Conservation (phyloP, 2,329 filamentous ascomycete species). For the Xylariales sp. region DNA sequence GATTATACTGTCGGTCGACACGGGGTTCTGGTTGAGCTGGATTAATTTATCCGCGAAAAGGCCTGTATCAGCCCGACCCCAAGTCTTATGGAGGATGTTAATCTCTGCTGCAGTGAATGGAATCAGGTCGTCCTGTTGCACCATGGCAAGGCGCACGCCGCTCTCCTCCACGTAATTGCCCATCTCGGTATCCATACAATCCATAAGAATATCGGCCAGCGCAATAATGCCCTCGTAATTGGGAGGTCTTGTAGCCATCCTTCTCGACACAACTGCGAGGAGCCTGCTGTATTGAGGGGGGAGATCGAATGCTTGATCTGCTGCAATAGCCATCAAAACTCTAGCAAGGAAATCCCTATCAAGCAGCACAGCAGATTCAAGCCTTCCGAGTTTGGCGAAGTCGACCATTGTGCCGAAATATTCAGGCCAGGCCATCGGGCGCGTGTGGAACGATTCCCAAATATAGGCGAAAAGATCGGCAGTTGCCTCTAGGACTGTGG, state of each 20-base stretch:
- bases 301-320: slow-evolving; percentile 66
- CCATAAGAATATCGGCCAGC: slow-evolving; percentile 60
- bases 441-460: slow-evolving; percentile 71
- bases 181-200: slow-evolving; percentile 55
- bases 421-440: slow-evolving; percentile 78
- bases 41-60: slow-evolving; percentile 76
- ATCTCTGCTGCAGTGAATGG: slow-evolving; percentile 61
- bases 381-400: slow-evolving; percentile 71
- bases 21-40: slow-evolving; percentile 67
- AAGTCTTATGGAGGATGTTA: slow-evolving; percentile 58
- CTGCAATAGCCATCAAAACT: slow-evolving; percentile 68
- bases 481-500: slow-evolving; percentile 53
- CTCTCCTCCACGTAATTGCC: slow-evolving; percentile 54
- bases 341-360: slow-evolving; percentile 70
- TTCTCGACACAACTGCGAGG: slow-evolving; percentile 62
- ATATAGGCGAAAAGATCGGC: slow-evolving; percentile 65
- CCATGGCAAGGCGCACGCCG: slow-evolving; percentile 54
- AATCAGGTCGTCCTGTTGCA: slow-evolving; percentile 52
- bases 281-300: slow-evolving; percentile 67
- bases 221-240: slow-evolving; percentile 66
- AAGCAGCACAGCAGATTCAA: slow-evolving; percentile 69
- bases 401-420: slow-evolving; percentile 76
- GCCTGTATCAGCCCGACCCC: slow-evolving; percentile 54
- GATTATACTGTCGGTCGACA: slow-evolving; percentile 67
- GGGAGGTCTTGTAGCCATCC: slow-evolving; percentile 62